Percentiles rank a stretch among this genome's conserved stretches.
Conservation (phyloP, 148 eudicot species). For the Amaranthus hypochondriacus region DNA sequence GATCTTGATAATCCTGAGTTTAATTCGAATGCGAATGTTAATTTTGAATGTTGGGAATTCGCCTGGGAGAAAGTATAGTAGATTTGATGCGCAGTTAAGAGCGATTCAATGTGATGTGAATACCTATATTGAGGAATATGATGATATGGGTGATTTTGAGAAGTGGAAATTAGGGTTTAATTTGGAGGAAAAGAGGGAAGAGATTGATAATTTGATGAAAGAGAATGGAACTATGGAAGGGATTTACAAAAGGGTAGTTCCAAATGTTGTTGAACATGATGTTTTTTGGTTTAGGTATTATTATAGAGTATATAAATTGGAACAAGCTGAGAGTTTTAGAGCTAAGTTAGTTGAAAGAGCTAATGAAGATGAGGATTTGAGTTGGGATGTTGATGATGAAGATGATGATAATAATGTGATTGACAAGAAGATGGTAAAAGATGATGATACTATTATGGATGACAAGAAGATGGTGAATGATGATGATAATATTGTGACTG, state of each 20-base stretch:
- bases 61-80: constrained; percentile 38
- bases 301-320: constrained; percentile 52
- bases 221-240: constrained; percentile 41
- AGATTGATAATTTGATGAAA: constrained; percentile 41
- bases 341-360: constrained; percentile 64
- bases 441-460: constrained; percentile 55
- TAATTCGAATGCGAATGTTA: neutral
- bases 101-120: constrained; percentile 51
- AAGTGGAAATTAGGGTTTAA: constrained; percentile 64
- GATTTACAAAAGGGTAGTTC: constrained; percentile 54
- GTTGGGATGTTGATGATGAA: constrained; percentile 92
- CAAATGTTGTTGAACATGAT: constrained; percentile 45
- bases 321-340: constrained; percentile 59
- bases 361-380: constrained; percentile 62
- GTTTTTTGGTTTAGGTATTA: constrained; percentile 74
- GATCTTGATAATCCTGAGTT: constrained; percentile 22
- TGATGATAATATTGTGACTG: constrained; percentile 1
- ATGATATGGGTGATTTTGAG: constrained; percentile 45
- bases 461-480: constrained; percentile 15
- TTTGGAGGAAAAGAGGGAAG: constrained; percentile 41
- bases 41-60: neutral
- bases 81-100: constrained; percentile 53
- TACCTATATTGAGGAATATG: constrained; percentile 57
- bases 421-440: constrained; percentile 3
- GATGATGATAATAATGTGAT: constrained; percentile 24